Percentiles rank a stretch among this genome's conserved stretches.
Conservation (phyloP, 306 rosid genomes). For the Vigna nakashimae region DNA sequence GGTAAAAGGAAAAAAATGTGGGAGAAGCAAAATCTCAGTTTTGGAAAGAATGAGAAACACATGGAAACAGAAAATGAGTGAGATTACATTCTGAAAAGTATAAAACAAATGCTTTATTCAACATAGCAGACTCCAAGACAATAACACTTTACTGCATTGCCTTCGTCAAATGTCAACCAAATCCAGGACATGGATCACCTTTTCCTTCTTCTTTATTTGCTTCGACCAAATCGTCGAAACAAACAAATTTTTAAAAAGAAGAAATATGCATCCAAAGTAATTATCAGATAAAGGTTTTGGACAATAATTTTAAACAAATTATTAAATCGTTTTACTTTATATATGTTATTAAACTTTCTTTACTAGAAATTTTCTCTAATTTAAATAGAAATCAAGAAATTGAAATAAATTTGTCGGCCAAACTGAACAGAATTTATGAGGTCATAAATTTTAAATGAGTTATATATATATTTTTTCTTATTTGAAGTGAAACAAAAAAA, state of each 20-base stretch:
- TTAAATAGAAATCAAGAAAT: too few relatives aligned
- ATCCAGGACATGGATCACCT: constrained; percentile 3
- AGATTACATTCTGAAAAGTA: not conserved
- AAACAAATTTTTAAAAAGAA: not conserved
- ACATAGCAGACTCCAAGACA: not conserved
- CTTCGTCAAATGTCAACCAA: constrained; percentile 1
- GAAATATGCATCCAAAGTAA: not conserved
- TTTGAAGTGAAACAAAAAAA: too few relatives aligned
- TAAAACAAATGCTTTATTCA: not conserved
- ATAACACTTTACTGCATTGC: not conserved
- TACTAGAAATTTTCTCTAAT: too few relatives aligned
- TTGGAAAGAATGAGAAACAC: not conserved
- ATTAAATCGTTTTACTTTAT: too few relatives aligned
- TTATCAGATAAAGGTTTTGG: too few relatives aligned
- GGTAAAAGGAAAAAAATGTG: not conserved
- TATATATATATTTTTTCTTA: too few relatives aligned
- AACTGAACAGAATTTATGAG: too few relatives aligned
- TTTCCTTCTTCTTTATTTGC: constrained; percentile 10
- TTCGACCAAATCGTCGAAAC: not conserved
- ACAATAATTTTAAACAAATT: too few relatives aligned
- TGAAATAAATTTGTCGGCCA: too few relatives aligned
- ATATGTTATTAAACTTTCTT: too few relatives aligned
- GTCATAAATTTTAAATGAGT: too few relatives aligned
- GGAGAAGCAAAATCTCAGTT: not conserved
- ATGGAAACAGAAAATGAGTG: not conserved